phyloP scores from a whole-genome alignment of 805 yeast species.

The Kregervanrija delftensis region DNA sequence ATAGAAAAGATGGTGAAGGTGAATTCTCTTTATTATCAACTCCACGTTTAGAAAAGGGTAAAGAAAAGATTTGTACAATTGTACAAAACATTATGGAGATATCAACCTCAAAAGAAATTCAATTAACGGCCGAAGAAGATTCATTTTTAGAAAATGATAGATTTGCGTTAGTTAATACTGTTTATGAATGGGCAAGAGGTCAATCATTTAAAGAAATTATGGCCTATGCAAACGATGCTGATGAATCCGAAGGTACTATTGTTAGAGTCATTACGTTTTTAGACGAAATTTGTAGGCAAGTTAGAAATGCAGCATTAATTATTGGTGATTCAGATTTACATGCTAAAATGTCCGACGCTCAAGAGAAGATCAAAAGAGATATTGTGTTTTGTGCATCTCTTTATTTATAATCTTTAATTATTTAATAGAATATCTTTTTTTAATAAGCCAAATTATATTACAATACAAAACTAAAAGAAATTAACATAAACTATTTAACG shows the following conservation, averaged over 20 bases:
- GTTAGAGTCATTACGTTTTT: conserved; percentile 91
- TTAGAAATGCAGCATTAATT: conserved; percentile 86
- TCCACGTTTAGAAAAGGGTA: conserved; percentile 74
- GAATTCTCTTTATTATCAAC: conserved; percentile 38
- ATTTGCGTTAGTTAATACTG: conserved; percentile 87
- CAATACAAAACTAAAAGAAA: not conserved
- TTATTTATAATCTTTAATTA: conserved; percentile 46
- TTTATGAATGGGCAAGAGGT: conserved; percentile 98
- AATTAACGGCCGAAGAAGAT: conserved; percentile 76
- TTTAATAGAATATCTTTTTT: not conserved
- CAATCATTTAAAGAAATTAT: conserved; percentile 86
- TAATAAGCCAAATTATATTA: not conserved
- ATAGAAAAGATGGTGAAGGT: conserved; percentile 53
- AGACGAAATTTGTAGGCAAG: conserved; percentile 94
- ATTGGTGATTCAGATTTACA: conserved; percentile 91
- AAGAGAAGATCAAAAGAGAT: conserved; percentile 91
- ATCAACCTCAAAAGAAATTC: conserved; percentile 61
- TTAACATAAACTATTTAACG: not conserved
- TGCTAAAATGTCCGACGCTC: conserved; percentile 85
- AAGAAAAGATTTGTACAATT: conserved; percentile 59
- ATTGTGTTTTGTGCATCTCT: conserved; percentile 95
- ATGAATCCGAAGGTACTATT: conserved; percentile 76
- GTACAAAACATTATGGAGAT: conserved; percentile 55
- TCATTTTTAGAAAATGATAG: conserved; percentile 77
- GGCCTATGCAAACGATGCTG: conserved; percentile 76